Base-by-base conservation (phyloP, 164 flowering plant genomes). In the Saururus chinensis region DNA sequence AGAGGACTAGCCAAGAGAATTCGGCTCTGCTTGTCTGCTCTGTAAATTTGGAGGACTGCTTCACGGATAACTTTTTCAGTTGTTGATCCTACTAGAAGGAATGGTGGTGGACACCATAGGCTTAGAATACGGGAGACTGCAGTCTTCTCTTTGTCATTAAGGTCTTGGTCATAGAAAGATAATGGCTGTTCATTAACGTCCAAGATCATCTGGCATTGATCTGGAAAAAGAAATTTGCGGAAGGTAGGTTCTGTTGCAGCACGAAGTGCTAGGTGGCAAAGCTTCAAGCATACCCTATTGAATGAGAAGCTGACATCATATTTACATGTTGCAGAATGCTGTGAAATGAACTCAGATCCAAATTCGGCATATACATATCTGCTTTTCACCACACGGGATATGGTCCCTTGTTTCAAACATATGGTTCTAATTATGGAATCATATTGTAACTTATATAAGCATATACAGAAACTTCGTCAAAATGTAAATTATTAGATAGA, bases 281-380 rank as follows among this genome's bases (percentile, higher is more conserved):
- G 69, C 57, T 77, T 77, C 41, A 79, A 68, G 63, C 81, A 73
- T 35, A 75, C 76, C 70, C 80, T 67, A 66, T 77, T 79, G 73
- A 81, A 79, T n/a, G 80, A 75, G 68, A 81, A 81, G 64, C 75
- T 77, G 19, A 81, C 62, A 57, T 81, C 77, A 51, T 81, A 79
- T 48, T 59, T 65, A 51, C 60, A 19, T 17, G 40, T 56, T 10
- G 67, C 9, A 24, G 45, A 40, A 66, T 77, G 70, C 52, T 71
- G 74, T 10, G 66, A 53, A 22, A 70, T 63, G 59, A 79, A 79
- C 35, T 77, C 79, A 14, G 68, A 71, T 20, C 74, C 80, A 55
- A 81, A 81, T 56, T 76, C 80, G 26, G 66, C 80, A 21, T 78
- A 41, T 0, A 80, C 62, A 22, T 10, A 26, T 45, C 4, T 12